Evolutionary conservation across 1,139 yeast species (phyloP).

Genomic region (Debaryomyces singareniensis): DNA sequence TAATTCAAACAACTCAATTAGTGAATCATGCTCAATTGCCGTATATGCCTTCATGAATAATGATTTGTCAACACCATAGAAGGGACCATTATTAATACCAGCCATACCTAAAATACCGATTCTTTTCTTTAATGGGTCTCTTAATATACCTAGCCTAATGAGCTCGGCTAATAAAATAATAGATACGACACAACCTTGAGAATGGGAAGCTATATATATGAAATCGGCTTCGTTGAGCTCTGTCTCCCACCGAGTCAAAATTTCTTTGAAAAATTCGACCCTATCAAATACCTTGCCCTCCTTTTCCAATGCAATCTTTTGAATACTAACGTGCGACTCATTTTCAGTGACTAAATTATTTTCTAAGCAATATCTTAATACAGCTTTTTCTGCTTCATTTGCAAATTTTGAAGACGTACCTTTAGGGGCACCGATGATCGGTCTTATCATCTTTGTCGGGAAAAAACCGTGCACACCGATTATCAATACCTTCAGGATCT

Average conservation of each 20-base stretch:
- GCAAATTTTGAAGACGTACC: conserved; percentile 88
- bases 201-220: conserved; percentile 84
- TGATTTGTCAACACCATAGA: conserved; percentile 80
- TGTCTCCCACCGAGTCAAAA: conserved; percentile 63
- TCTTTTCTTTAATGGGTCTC: conserved; percentile 39
- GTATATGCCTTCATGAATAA: conserved; percentile 83
- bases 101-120: conserved; percentile 90
- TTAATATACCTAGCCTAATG: conserved; percentile 62
- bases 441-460: conserved; percentile 79
- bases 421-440: conserved; percentile 86
- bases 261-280: conserved; percentile 71
- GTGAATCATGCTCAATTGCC: conserved; percentile 81
- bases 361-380: conserved; percentile 65
- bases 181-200: conserved; percentile 94
- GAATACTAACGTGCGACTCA: conserved; percentile 54
- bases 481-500: conserved; percentile 54
- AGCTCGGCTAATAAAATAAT: conserved; percentile 69
- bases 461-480: conserved; percentile 96
- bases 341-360: conserved; percentile 36
- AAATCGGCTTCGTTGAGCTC: conserved; percentile 76
- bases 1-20: conserved; percentile 80
- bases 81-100: conserved; percentile 90
- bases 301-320: conserved; percentile 86
- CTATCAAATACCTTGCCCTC: conserved; percentile 88
- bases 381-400: conserved; percentile 75